Percentiles rank a stretch among this genome's conserved stretches.
Conservation (phyloP, 169 alveolate species). For the Plasmodium blacklocki region DNA sequence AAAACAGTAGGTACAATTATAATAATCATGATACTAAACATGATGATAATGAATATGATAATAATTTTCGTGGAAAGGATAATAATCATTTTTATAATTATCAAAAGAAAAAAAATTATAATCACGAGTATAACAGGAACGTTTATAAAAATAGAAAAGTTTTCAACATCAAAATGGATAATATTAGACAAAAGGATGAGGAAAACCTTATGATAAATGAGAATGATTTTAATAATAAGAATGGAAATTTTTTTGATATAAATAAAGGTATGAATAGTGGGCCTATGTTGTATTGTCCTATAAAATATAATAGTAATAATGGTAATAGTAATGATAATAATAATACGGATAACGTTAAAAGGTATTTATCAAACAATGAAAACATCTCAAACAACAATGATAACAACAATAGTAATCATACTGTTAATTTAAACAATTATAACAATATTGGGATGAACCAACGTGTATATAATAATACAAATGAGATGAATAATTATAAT, state of each 20-base stretch:
- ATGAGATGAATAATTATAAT: conserved; percentile 3
- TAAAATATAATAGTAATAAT: background rate
- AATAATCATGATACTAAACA: background rate
- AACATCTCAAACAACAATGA: background rate
- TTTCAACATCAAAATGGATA: conserved; percentile 2
- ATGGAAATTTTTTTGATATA: background rate
- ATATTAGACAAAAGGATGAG: background rate
- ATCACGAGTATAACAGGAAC: conserved; percentile 30
- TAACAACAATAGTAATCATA: background rate
- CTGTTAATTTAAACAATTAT: background rate
- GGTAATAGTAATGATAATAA: background rate
- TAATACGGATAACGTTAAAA: conserved; percentile 1
- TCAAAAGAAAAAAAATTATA: conserved; percentile 33
- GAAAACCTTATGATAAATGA: background rate
- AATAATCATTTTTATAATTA: background rate
- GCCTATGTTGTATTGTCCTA: too few relatives aligned
- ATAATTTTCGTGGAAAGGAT: conserved; percentile 11
- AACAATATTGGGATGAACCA: background rate
- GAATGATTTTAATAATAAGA: conserved; percentile 2
- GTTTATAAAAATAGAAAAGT: conserved; percentile 22
- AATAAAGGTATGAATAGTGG: too few relatives aligned
- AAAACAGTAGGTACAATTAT: conserved; percentile 15
- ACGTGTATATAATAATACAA: background rate
- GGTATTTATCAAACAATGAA: too few relatives aligned
- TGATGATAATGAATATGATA: conserved; percentile 25